These are phyloP conservation scores for Eleusine indica DNA, from an alignment of 176 grass and related monocot genomes.

Conservation along the genomic window DNA sequence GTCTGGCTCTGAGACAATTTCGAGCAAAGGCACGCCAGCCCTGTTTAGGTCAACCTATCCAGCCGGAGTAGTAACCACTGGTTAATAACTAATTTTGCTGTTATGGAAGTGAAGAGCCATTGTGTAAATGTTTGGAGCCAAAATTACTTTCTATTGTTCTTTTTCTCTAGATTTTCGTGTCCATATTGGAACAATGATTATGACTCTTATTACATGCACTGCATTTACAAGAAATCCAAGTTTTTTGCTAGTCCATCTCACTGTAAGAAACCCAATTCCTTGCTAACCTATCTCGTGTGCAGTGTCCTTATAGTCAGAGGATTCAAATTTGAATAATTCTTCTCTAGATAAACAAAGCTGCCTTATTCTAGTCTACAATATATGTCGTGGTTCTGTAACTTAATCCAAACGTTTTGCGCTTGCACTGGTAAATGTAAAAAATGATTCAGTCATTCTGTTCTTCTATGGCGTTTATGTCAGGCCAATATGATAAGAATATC, in stretches of 20 bases:
- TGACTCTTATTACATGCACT: conserved; percentile 4
- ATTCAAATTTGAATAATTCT: conserved; percentile 10
- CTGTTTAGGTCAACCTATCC: conserved; percentile 90
- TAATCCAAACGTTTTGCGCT: conserved; percentile 23
- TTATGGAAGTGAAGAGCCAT: background rate
- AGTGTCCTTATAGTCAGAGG: background rate
- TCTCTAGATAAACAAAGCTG: background rate
- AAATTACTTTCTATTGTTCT: conserved; percentile 17
- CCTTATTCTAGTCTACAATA: background rate
- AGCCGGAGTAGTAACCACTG: conserved; percentile 18
- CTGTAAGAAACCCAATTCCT: conserved; percentile 16
- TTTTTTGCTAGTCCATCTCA: background rate
- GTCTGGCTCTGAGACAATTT: conserved; percentile 86
- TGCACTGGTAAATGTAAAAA: conserved; percentile 24
- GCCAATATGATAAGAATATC: background rate
- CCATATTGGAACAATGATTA: conserved; percentile 7
- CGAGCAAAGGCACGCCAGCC: conserved; percentile 90
- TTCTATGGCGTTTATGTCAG: background rate
- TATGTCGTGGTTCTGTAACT: conserved; percentile 2
- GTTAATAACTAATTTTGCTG: conserved; percentile 26
- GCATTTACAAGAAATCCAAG: conserved; percentile 13
- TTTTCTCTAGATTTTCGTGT: background rate
- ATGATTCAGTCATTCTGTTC: background rate
- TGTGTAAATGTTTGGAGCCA: conserved; percentile 20
- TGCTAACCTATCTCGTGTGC: background rate